These are phyloP conservation scores for Russula sp. DNA, from an alignment of 768 basidiomycete genomes.

Conservation along the genomic window DNA sequence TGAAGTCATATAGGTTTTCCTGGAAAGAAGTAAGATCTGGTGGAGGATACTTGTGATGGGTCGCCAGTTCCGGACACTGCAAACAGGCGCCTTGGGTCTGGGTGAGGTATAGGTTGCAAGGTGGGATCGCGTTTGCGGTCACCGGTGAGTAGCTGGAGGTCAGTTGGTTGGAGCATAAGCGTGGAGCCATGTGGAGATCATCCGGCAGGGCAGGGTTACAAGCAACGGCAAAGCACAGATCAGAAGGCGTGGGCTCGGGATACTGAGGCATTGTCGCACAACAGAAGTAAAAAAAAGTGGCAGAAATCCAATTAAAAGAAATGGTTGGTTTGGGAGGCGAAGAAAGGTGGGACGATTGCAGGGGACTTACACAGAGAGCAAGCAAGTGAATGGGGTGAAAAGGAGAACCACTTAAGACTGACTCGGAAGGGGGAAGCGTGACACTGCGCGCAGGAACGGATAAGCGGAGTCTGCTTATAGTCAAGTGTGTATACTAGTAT, in stretches of 20 bases:
- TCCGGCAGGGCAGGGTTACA: not conserved
- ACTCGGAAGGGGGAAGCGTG: constrained; percentile 4
- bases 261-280: constrained; percentile 1
- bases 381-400: not conserved
- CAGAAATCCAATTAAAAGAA: not conserved
- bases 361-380: not conserved
- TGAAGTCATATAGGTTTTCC: not conserved
- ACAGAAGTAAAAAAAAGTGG: not conserved
- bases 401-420: constrained; percentile 13
- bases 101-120: constrained; percentile 2
- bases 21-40: constrained; percentile 6
- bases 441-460: not conserved
- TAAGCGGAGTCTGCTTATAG: no score
- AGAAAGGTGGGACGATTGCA: no score
- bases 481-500: no score
- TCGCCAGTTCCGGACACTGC: not conserved
- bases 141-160: not conserved
- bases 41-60: constrained; percentile 5
- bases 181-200: constrained; percentile 1
- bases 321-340: no score
- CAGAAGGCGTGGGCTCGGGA: not conserved
- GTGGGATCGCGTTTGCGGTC: not conserved
- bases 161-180: constrained; percentile 1
- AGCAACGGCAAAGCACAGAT: not conserved
- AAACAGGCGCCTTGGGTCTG: not conserved